Evolutionary conservation across 495 filamentous ascomycete genomes (phyloP), one percentile per base, ranked within the genome.

Genomic region (Hypoxylon fragiforme): DNA sequence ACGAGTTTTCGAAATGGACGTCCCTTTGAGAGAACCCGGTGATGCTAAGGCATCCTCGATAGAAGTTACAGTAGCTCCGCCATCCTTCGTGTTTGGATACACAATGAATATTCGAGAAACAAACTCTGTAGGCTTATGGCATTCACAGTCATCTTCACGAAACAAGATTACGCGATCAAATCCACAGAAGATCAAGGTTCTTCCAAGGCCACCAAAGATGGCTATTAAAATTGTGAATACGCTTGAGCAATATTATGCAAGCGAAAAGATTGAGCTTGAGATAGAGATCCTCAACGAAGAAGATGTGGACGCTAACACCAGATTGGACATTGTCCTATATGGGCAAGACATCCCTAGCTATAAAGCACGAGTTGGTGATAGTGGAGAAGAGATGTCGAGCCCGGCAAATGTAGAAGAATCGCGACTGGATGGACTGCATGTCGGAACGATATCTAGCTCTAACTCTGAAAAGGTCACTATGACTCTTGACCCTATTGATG

Each of bases 201-300:
- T 90, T 48, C 94, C 92, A 3, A 88, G 94, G 64, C 94, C 94
- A 32, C 94, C 94, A 0, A 97, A 97, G 66, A 85, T 99, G 70
- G 82, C 88, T 52, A 80, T 97, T 26, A 77, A 73, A 19, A 68
- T 88, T 15, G 73, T 79, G 1, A 77, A 82, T 37, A 70, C 86
- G 37, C 74, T 75, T 47, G 75, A 82, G 16, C 82, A 87, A 24
- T 95, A 94, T 68, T 97, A 95, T 62, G 86, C 85, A 2, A 85
- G 92, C 63, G 94, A 99, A 70, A 64, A 71, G 1, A 77, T 96
- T 32, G 62, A 62, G 7, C 69, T 97, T 36, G 73, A 77, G 12
- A 76, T 97, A 30, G 79, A 86, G 20, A 73, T 96, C 13, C 60
- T 81, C 16, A 99, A 99, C 49, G 85, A 85, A 51, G 94, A 99